phyloP scores from a whole-genome alignment of 495 filamentous ascomycete species.

The Penicillium waksmanii region DNA sequence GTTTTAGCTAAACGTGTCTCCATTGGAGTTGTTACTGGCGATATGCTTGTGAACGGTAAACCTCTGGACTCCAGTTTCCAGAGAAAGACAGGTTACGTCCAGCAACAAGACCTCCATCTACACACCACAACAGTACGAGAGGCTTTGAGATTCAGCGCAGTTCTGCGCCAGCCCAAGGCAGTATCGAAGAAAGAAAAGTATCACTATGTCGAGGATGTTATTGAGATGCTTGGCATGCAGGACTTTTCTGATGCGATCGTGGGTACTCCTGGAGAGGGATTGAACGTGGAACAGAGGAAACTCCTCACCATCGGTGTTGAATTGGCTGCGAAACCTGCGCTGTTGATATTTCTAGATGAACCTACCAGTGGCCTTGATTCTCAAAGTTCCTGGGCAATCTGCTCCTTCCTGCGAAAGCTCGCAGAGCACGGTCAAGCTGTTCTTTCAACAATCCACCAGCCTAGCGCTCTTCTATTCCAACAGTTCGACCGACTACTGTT shows the following conservation, averaged over 20 bases:
- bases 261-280: slow-evolving; percentile 55
- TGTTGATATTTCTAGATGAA: slow-evolving; percentile 95
- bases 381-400: slow-evolving; percentile 85
- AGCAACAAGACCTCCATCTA: slow-evolving; percentile 91
- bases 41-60: slow-evolving; percentile 58
- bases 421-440: slow-evolving; percentile 87
- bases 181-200: slow-evolving; percentile 52
- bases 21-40: slow-evolving; percentile 57
- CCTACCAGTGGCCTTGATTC: slow-evolving; percentile 86
- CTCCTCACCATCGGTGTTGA: slow-evolving; percentile 90
- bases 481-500: slow-evolving; percentile 90
- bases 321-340: slow-evolving; percentile 82
- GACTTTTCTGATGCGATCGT: slow-evolving; percentile 50
- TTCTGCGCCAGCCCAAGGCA: slow-evolving; percentile 75
- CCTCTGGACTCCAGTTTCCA: slow-evolving; percentile 77
- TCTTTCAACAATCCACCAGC: slow-evolving; percentile 94
- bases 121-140: slow-evolving; percentile 80
- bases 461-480: slow-evolving; percentile 87
- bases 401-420: slow-evolving; percentile 79
- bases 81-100: slow-evolving; percentile 89
- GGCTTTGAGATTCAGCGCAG: slow-evolving; percentile 80
- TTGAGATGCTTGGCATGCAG: slow-evolving; percentile 55
- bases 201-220: slow-evolving; percentile 54
- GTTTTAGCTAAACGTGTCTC: slow-evolving; percentile 59
- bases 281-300: slow-evolving; percentile 94